A percentile compares a stretch with the other conserved stretches of the same genome.
Evolutionary conservation across 2,329 filamentous ascomycete species (phyloP).

Genomic region (Acephala macrosclerotiorum): DNA sequence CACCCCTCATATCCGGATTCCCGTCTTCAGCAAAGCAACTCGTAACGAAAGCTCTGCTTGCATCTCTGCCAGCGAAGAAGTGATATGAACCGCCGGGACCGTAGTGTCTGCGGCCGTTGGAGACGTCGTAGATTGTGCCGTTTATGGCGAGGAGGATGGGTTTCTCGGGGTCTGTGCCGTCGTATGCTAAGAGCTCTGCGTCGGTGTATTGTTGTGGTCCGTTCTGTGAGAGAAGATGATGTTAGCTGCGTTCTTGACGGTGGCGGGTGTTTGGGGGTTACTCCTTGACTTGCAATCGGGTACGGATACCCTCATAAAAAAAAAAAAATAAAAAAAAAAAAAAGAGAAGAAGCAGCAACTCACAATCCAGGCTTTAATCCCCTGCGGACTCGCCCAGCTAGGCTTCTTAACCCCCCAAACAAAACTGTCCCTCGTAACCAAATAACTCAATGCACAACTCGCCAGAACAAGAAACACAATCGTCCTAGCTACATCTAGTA

Average conservation of each 20-base stretch:
- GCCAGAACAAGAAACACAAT: conserved; percentile 40
- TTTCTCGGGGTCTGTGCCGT: conserved; percentile 76
- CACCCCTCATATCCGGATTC: conserved; percentile 83
- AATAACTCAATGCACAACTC: conserved; percentile 39
- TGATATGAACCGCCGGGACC: conserved; percentile 87
- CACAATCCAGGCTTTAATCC: conserved; percentile 39
- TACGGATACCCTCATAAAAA: background rate
- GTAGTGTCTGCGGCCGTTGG: conserved; percentile 72
- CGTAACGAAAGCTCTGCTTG: conserved; percentile 87
- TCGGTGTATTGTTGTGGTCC: conserved; percentile 77
- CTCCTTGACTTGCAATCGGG: no score
- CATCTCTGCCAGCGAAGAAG: conserved; percentile 87
- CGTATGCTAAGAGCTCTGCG: conserved; percentile 74
- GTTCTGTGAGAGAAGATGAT: conserved; percentile 50
- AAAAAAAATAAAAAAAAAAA: background rate
- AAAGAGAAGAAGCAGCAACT: conserved; percentile 3
- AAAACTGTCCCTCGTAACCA: conserved; percentile 42
- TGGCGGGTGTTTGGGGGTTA: background rate
- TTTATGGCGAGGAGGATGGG: conserved; percentile 94
- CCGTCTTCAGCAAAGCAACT: conserved; percentile 85
- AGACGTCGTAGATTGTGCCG: conserved; percentile 85
- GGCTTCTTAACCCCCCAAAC: conserved; percentile 40
- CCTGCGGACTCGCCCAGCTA: conserved; percentile 34
- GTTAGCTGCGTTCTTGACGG: background rate
- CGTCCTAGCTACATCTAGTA: conserved; percentile 38